Evolutionary conservation across 2,329 filamentous ascomycete genomes (phyloP).

Genomic region (Diplocarpon mali): DNA sequence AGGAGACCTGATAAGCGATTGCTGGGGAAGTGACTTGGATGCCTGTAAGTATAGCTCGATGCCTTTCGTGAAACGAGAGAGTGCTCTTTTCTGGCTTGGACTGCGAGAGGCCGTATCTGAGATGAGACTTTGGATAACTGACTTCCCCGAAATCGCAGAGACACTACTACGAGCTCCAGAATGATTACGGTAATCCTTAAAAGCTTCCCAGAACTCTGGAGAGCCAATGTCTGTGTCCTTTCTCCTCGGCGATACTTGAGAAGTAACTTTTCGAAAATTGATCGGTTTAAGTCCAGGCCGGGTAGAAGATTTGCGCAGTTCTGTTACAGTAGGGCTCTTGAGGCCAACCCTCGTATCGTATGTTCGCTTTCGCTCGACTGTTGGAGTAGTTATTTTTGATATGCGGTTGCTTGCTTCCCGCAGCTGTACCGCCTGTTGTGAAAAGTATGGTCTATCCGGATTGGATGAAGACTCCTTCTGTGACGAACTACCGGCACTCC

Average conservation of each 20-base stretch:
- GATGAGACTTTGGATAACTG: constrained; percentile 13
- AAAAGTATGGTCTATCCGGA: constrained; percentile 3
- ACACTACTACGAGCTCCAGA: constrained; percentile 1
- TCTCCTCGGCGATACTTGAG: neutral
- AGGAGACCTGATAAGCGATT: constrained; percentile 23
- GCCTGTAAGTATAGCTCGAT: constrained; percentile 33
- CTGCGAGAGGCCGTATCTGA: constrained; percentile 29
- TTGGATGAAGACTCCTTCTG: neutral
- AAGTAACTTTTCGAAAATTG: neutral
- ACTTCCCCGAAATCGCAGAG: constrained; percentile 8
- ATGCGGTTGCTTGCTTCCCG: constrained; percentile 9
- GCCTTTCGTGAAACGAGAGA: constrained; percentile 33
- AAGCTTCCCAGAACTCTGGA: constrained; percentile 6
- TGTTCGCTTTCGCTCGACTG: constrained; percentile 1
- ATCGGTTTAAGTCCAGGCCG: neutral
- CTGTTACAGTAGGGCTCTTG: constrained; percentile 2
- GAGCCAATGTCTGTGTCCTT: constrained; percentile 1
- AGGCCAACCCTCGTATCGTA: constrained; percentile 18
- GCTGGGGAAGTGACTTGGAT: constrained; percentile 30
- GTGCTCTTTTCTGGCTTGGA: constrained; percentile 33
- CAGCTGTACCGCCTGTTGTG: constrained; percentile 9
- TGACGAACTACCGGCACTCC: constrained; percentile 6
- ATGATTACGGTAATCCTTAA: constrained; percentile 4
- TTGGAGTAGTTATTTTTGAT: neutral
- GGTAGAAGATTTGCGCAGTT: constrained; percentile 1